Base-by-base conservation (phyloP, 352 stramenopile genomes). In the Phytophthora nicotianae region DNA sequence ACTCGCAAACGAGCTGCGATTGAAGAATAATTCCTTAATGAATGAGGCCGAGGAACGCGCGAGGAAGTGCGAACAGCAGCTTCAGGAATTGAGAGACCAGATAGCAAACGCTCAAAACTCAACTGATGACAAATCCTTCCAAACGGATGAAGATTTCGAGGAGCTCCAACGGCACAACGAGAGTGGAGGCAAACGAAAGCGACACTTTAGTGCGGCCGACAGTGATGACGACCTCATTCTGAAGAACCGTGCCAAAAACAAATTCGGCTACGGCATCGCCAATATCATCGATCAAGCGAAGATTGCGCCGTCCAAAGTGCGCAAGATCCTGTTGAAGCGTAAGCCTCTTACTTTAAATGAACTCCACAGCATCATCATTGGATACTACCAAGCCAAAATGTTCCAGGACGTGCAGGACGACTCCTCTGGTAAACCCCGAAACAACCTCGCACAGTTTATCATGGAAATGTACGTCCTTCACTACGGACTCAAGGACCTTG, bases 401-500 rank as follows among this genome's bases (percentile, higher is more conserved):
- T 83, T 85, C 23, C 84, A 93, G 40, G 84, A 93, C 35, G 71
- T 85, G 6, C 80, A 90, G 50, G 82, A 93, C 50, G 84, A 93
- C 52, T 75, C 63, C 11, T 75, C 66, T 1, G 76, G 81, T 17
- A 89, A 89, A 41, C 46, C 61, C 2, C 78, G 84, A 10, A 56
- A 66, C 9, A 86, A 88, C 20, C 32, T 93, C 11, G 81, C 80
- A n/a, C 78, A 90, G 58, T 90, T 90, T 50, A 91, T 93, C 37
- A 87, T 89, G 72, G 84, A 93, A 56, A 86, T 93, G 75, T 93
- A 90, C 50, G 82, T 89, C 24, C 70, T 93, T 9, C 83, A 93
- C 60, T 90, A 93, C 52, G 84, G 81, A 0, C 74, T 93, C 27
- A 90, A 90, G 48, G 84, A 90, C 43, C 72, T 93, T 20, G 84